phyloP scores from a whole-genome alignment of 1,284 basidiomycete species.

The Macrocystidia cucumis region DNA sequence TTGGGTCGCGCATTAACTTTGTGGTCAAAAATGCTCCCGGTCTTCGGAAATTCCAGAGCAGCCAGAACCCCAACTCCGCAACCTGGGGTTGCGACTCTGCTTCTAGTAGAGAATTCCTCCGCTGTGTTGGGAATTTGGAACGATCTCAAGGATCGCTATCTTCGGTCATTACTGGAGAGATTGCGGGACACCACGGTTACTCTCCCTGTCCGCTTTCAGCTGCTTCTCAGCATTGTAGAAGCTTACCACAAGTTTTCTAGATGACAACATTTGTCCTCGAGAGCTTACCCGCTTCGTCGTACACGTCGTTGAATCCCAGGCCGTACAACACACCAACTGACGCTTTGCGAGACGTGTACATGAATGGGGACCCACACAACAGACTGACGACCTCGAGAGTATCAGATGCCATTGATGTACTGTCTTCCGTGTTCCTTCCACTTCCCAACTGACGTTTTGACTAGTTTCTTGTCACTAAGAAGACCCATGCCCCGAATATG shows the following conservation, averaged over 20 bases:
- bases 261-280: conserved; percentile 21
- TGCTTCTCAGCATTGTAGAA: conserved; percentile 1
- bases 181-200: conserved; percentile 21
- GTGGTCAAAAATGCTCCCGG: conserved; percentile 8
- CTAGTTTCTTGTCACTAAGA: conserved; percentile 31
- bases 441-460: conserved; percentile 5
- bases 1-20: conserved; percentile 6
- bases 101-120: conserved; percentile 58
- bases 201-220: conserved; percentile 18
- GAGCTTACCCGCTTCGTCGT: conserved; percentile 19
- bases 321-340: conserved; percentile 22
- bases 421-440: conserved; percentile 8
- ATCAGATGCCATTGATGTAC: conserved; percentile 36
- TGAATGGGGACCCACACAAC: conserved; percentile 33
- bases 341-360: conserved; percentile 32
- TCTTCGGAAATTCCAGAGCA: conserved; percentile 16
- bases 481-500: conserved; percentile 25
- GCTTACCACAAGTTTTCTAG: conserved; percentile 9
- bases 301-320: conserved; percentile 19
- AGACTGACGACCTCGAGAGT: conserved; percentile 35
- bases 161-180: conserved; percentile 39
- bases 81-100: conserved; percentile 36
- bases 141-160: conserved; percentile 45
- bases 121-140: conserved; percentile 43
- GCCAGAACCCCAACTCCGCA: conserved; percentile 27